Evolutionary conservation across 192 early-diverging fungal genomes (phyloP).

Genomic region (Lobosporangium transversale): DNA sequence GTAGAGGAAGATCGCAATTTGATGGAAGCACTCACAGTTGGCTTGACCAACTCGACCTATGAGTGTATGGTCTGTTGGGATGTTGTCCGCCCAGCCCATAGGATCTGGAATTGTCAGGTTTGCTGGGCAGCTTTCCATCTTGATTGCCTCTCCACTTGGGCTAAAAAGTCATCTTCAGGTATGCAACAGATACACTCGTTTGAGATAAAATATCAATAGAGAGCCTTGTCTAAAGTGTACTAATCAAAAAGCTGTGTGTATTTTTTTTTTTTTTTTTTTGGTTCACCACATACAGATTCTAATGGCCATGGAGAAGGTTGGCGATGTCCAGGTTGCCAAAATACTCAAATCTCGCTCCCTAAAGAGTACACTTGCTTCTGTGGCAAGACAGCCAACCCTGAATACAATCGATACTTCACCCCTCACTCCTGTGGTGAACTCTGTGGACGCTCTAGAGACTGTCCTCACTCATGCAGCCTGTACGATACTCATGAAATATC

Average conservation of each 20-base stretch:
- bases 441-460: slow-evolving; percentile 73
- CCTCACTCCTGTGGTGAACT: slow-evolving; percentile 90
- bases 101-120: slow-evolving; percentile 85
- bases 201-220: too few relatives aligned
- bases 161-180: slow-evolving; percentile 67
- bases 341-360: slow-evolving; percentile 71
- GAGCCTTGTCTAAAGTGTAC: too few relatives aligned
- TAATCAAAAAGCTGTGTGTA: too few relatives aligned
- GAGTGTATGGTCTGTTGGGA: slow-evolving; percentile 99
- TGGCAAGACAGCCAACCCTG: slow-evolving; percentile 76
- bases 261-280: background rate
- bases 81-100: slow-evolving; percentile 71
- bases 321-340: slow-evolving; percentile 95
- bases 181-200: too few relatives aligned
- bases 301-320: slow-evolving; percentile 59
- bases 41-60: slow-evolving; percentile 75
- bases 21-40: slow-evolving; percentile 68
- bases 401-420: slow-evolving; percentile 65
- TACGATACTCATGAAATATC: background rate
- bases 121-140: slow-evolving; percentile 95
- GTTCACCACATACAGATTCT: slow-evolving; percentile 24
- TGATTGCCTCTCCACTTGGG: slow-evolving; percentile 87
- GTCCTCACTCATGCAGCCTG: slow-evolving; percentile 80
- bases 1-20: slow-evolving; percentile 63
- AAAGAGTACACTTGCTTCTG: slow-evolving; percentile 91